Evolutionary conservation across 305 asterid genomes (phyloP), one percentile per base, ranked within the genome.

Genomic region (Plantago coronopus): DNA sequence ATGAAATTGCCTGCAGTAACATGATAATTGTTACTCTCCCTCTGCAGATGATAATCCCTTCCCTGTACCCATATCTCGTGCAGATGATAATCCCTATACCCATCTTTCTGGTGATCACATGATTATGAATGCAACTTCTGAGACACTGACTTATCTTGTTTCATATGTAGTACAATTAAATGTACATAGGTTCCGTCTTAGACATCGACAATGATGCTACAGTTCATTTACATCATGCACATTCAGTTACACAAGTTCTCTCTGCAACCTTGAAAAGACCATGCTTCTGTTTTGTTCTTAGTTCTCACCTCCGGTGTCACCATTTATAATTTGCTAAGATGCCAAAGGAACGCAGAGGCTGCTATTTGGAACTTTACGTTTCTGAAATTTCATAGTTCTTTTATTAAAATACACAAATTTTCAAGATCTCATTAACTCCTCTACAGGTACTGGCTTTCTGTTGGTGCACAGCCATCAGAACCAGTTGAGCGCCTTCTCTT

Each of bases 401-500:
- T 16, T 6, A 63, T 18, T 13, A 40, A 47, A 48, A 18, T 61
- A 27, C 48, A 7, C 44, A 19, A 16, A 51, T 16, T 20, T 40
- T 50, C 25, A 17, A 44, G 19, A 37, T 14, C 8, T n/a, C 23
- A 7, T 2, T 17, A 51, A 51, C 45, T 49, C 14, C 18, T 64
- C 67, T 62, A 40, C 44, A 89, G 97, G 78, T 86, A 86, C 55
- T 89, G 95, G 94, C 83, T 89, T 40, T 86, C 95, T 6, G 95
- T 86, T 31, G 97, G 95, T 27, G 97, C 97, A 54, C 95, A 86
- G 59, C 91, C 94, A 53, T 84, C 95, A 0, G 94, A 86, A 3
- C 88, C 98, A 42, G 94, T 90, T 57, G 76, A 87, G 72, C 89
- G 84, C 65, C 81, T 87, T 71, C 90, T 90, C 62, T 85, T 83